phyloP scores from a whole-genome alignment of 352 stramenopile genomes.

The Nothophytophthora sp. region DNA sequence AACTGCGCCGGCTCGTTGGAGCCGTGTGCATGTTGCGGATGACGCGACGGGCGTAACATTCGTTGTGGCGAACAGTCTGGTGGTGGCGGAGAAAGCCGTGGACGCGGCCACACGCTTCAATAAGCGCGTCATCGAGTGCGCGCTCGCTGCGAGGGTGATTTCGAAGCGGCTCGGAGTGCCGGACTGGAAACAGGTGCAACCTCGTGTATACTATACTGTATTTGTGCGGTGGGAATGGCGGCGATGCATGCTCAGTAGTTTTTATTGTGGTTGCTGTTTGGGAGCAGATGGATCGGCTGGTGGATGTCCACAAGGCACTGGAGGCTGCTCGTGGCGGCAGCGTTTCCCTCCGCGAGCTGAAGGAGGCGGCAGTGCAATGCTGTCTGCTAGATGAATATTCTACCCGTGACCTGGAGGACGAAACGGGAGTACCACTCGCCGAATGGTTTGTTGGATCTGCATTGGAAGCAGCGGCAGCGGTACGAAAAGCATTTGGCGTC shows the following conservation, averaged over 20 bases:
- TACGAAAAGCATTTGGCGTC: slow-evolving; percentile 13
- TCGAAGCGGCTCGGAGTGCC: slow-evolving; percentile 39
- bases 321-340: neutral
- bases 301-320: slow-evolving; percentile 41
- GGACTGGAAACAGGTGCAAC: slow-evolving; percentile 41
- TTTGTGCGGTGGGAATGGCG: neutral
- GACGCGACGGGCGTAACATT: slow-evolving; percentile 44
- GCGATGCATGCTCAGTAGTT: neutral
- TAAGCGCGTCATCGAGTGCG: slow-evolving; percentile 81
- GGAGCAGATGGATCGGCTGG: slow-evolving; percentile 41
- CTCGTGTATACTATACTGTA: neutral
- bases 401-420: slow-evolving; percentile 23
- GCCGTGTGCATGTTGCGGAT: slow-evolving; percentile 12
- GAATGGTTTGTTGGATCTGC: slow-evolving; percentile 34
- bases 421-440: slow-evolving; percentile 20
- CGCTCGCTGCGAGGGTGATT: slow-evolving; percentile 71
- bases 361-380: slow-evolving; percentile 14
- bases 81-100: slow-evolving; percentile 76
- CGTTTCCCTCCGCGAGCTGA: slow-evolving; percentile 28
- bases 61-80: slow-evolving; percentile 74
- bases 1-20: slow-evolving; percentile 9
- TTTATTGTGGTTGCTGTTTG: neutral
- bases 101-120: slow-evolving; percentile 67
- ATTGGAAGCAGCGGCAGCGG: slow-evolving; percentile 31
- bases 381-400: slow-evolving; percentile 34